Percentiles rank a stretch among this genome's conserved stretches.
Conservation (phyloP, 139 green algal species). For the Spirogloea muscicola region DNA sequence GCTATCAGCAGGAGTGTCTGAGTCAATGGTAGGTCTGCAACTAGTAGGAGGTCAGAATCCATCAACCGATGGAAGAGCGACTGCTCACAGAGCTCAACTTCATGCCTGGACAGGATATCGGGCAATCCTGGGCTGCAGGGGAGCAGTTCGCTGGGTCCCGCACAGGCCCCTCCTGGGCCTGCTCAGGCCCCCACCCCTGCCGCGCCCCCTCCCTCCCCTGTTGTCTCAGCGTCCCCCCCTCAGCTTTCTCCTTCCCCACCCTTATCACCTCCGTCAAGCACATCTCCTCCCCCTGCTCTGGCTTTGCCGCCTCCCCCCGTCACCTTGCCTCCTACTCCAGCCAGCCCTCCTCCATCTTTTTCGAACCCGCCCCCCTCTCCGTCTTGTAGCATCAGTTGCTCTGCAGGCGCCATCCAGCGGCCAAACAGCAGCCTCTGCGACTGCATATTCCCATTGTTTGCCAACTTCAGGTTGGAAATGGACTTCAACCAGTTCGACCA, state of each 20-base stretch:
- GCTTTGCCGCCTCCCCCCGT: neutral
- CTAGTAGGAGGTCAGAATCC: too few relatives aligned
- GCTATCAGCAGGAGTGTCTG: too few relatives aligned
- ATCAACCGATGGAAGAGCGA: too few relatives aligned
- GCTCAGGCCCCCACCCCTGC: too few relatives aligned
- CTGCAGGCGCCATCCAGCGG: neutral
- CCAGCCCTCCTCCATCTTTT: neutral
- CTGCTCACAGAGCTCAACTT: too few relatives aligned
- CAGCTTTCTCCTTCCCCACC: neutral
- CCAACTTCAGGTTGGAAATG: neutral
- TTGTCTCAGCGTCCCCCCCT: neutral
- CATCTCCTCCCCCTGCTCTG: neutral
- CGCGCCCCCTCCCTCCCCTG: neutral
- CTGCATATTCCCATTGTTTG: conserved; percentile 2
- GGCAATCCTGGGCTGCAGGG: too few relatives aligned
- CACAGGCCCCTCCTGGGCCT: too few relatives aligned
- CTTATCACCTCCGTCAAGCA: neutral
- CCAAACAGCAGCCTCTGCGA: neutral
- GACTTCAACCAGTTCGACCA: neutral
- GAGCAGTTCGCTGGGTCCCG: too few relatives aligned
- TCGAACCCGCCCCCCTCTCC: neutral
- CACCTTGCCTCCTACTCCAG: neutral
- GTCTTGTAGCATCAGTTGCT: neutral
- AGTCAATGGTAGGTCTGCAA: too few relatives aligned
- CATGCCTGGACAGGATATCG: too few relatives aligned